These are phyloP conservation scores for Aspergillus calidoustus DNA, from an alignment of 2,329 filamentous ascomycete species.

Conservation along the genomic window DNA sequence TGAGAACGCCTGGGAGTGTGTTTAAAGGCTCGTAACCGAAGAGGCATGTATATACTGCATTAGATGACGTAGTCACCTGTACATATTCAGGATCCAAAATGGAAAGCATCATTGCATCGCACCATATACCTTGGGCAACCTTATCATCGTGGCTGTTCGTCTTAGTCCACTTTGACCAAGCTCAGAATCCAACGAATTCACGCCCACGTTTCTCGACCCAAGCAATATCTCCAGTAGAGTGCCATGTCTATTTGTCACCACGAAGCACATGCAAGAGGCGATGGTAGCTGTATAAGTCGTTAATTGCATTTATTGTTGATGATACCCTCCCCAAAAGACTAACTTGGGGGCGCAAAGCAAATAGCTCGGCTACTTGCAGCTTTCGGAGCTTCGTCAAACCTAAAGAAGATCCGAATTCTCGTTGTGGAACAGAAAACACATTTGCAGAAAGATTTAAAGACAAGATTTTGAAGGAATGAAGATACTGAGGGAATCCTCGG, in stretches of 20 bases:
- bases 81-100: background rate
- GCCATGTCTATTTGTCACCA: no score
- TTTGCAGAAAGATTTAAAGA: background rate
- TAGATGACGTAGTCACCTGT: background rate
- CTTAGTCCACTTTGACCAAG: no score
- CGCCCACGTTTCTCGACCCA: no score
- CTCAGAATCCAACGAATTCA: no score
- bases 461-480: background rate
- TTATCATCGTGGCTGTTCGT: background rate
- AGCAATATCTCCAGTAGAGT: no score
- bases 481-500: no score
- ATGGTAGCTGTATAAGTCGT: no score
- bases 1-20: conserved; percentile 40
- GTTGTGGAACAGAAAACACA: background rate
- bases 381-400: background rate
- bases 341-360: no score
- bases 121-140: background rate
- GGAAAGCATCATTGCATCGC: background rate
- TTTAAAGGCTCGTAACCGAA: conserved; percentile 20
- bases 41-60: background rate
- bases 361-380: background rate
- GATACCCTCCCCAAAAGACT: background rate
- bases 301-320: background rate
- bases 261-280: no score
- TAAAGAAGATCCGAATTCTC: background rate